Percentiles rank a stretch among this genome's conserved stretches.
These are phyloP conservation scores for Penicillium pancosmium DNA, from an alignment of 495 filamentous ascomycete genomes.

Conservation along the genomic window DNA sequence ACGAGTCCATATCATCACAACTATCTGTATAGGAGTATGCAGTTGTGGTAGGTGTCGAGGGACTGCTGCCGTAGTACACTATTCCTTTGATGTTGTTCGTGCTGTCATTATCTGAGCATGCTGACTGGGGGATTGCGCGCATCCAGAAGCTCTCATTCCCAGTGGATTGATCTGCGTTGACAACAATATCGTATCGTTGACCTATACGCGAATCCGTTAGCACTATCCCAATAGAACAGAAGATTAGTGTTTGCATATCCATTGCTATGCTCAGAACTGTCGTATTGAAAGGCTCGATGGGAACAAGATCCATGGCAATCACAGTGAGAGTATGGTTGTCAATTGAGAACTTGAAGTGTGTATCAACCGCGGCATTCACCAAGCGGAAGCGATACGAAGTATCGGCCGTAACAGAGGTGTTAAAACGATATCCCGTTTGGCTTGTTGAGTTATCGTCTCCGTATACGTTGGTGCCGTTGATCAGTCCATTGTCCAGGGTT, in stretches of 20 bases:
- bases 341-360: conserved; percentile 51
- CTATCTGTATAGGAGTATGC: conserved; percentile 11
- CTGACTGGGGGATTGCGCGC: conserved; percentile 57
- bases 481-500: conserved; percentile 47
- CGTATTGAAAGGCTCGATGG: conserved; percentile 50
- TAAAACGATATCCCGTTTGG: conserved; percentile 42
- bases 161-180: conserved; percentile 56
- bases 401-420: conserved; percentile 41
- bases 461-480: conserved; percentile 56
- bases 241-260: conserved; percentile 31
- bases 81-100: conserved; percentile 58
- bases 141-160: conserved; percentile 64
- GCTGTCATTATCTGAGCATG: conserved; percentile 46
- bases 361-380: conserved; percentile 49
- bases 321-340: conserved; percentile 52
- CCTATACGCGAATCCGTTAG: conserved; percentile 34
- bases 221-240: conserved; percentile 3
- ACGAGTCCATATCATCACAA: conserved; percentile 12
- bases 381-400: conserved; percentile 51
- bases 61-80: conserved; percentile 52
- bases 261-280: conserved; percentile 57
- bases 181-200: conserved; percentile 70
- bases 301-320: conserved; percentile 51
- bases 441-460: conserved; percentile 22
- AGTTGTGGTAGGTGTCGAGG: conserved; percentile 9